Conservation (phyloP, 345 rosid species). For the Populus ilicifolia region DNA sequence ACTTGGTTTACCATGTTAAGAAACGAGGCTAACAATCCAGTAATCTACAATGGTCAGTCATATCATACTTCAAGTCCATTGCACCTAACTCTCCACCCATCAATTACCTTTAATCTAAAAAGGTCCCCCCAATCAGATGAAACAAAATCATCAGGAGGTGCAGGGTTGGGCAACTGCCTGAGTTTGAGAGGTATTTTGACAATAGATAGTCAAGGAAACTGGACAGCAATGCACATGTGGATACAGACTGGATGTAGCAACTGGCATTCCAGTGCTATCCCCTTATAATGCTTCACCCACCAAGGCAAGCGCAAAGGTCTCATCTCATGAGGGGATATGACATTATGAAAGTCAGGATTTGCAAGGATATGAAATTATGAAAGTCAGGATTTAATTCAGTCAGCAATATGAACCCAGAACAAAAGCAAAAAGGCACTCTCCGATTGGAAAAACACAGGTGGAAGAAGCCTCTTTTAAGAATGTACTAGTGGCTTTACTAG, state of each 20-base stretch:
- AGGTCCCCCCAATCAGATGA: slow-evolving; percentile 9
- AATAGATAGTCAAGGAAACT: slow-evolving; percentile 18
- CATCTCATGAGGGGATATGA: neutral
- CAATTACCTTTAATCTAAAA: slow-evolving; percentile 5
- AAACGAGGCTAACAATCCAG: slow-evolving; percentile 2
- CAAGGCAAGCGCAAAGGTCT: slow-evolving; percentile 10
- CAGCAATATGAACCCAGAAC: neutral
- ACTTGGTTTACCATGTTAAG: slow-evolving; percentile 3
- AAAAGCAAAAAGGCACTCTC: neutral
- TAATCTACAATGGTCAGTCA: slow-evolving; percentile 27
- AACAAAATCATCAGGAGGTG: slow-evolving; percentile 6
- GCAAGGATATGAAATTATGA: neutral
- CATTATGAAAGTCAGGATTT: too few relatives aligned
- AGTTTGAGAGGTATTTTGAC: slow-evolving; percentile 12
- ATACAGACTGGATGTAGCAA: slow-evolving; percentile 14
- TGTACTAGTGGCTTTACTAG: neutral
- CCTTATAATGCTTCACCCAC: slow-evolving; percentile 35
- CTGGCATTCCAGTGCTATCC: slow-evolving; percentile 15
- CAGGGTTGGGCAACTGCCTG: slow-evolving; percentile 30
- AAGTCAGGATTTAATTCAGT: neutral
- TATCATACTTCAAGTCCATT: slow-evolving; percentile 11
- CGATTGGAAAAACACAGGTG: neutral
- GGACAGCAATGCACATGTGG: slow-evolving; percentile 20
- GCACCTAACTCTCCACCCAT: slow-evolving; percentile 30
- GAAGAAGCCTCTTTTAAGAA: neutral